Conservation (phyloP, 495 filamentous ascomycete species). For the Trichoderma erinaceum region DNA sequence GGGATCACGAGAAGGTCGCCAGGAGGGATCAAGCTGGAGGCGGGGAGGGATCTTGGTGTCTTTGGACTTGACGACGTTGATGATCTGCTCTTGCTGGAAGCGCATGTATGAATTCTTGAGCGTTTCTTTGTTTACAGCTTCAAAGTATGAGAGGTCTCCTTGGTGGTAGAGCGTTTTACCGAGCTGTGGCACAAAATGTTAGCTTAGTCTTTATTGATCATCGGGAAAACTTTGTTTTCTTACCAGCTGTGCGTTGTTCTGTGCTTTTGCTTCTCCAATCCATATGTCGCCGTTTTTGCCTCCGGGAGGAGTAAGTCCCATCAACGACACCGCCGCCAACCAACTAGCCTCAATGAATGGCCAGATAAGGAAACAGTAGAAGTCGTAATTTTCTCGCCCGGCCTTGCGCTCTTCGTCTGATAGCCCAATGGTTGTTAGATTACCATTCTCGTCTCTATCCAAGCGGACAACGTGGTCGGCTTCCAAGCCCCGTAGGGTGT, state of each 20-base stretch:
- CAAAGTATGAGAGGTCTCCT: conserved; percentile 92
- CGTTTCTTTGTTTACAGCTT: conserved; percentile 96
- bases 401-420: conserved; percentile 64
- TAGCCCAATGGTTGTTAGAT: conserved; percentile 63
- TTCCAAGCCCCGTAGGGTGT: conserved; percentile 70
- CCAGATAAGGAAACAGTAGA: conserved; percentile 98
- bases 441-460: conserved; percentile 48
- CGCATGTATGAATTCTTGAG: conserved; percentile 86
- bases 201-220: not conserved
- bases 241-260: conserved; percentile 78
- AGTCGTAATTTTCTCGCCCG: conserved; percentile 91
- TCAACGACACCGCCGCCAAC: conserved; percentile 80
- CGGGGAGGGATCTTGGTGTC: conserved; percentile 50
- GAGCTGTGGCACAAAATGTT: conserved; percentile 48
- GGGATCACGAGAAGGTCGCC: conserved; percentile 64
- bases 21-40: conserved; percentile 66
- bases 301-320: conserved; percentile 73
- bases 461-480: conserved; percentile 72
- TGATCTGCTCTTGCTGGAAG: conserved; percentile 86
- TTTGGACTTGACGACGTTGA: conserved; percentile 61
- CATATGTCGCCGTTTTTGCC: conserved; percentile 57
- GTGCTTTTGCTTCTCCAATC: conserved; percentile 70
- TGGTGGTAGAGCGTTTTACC: conserved; percentile 98
- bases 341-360: conserved; percentile 91
- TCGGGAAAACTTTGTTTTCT: not conserved